These are phyloP conservation scores for Sugiyamaella grinbergsii DNA, from an alignment of 1,139 yeast genomes.

Conservation along the genomic window DNA sequence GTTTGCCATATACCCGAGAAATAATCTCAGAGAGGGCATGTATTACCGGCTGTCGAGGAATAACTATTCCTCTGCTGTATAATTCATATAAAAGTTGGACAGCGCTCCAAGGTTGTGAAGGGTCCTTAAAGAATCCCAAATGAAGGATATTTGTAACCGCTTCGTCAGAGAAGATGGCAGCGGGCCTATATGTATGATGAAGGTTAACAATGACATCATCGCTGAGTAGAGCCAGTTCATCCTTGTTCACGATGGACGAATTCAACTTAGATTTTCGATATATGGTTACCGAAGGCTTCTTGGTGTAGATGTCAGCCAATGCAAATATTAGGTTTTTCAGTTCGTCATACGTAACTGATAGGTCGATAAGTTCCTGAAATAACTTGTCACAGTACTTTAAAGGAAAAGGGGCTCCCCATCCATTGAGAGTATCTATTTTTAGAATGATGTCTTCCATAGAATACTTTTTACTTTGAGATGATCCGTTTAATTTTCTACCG, in stretches of 20 bases:
- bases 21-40: constrained; percentile 17
- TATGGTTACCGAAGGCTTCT: not conserved
- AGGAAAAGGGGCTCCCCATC: constrained; percentile 17
- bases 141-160: constrained; percentile 14
- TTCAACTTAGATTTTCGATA: not conserved
- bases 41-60: constrained; percentile 14
- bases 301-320: constrained; percentile 5
- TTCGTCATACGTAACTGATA: constrained; percentile 16
- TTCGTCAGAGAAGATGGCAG: constrained; percentile 12
- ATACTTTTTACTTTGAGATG: not conserved
- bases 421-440: not conserved
- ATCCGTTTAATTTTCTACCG: constrained; percentile 15
- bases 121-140: constrained; percentile 19
- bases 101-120: constrained; percentile 19
- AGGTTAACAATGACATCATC: not conserved
- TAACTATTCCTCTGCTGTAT: constrained; percentile 5
- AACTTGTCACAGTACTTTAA: constrained; percentile 8
- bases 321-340: constrained; percentile 4
- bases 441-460: constrained; percentile 8
- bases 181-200: not conserved
- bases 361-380: constrained; percentile 3
- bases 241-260: not conserved
- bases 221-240: not conserved
- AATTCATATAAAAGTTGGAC: constrained; percentile 11
- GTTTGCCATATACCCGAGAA: constrained; percentile 17